Evolutionary conservation across 2,329 filamentous ascomycete species (phyloP), one percentile per base, ranked within the genome.

Genomic region (Aspergillus neotritici): DNA sequence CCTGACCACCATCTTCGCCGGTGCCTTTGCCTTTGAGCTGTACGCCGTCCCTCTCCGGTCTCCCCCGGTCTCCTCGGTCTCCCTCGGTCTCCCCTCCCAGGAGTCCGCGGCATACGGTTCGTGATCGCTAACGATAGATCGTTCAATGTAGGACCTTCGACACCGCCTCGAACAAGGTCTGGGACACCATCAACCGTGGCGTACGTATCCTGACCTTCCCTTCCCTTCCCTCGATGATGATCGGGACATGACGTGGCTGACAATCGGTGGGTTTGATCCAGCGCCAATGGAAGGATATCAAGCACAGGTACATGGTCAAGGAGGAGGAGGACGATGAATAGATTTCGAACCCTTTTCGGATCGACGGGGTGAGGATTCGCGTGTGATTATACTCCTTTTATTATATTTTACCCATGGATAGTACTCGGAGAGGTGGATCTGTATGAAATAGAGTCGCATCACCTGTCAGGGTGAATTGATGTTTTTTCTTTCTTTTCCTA

Each of bases 241-340:
- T 13, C 6, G 9, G 10, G 29, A 29, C 37, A 12, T 30, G 10
- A 8, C 14, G 5, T 40, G 14, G 12, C 37, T 40, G 21, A 28
- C 12, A 21, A 13, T 14, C 11, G 34, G n/a, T 51, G 47, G 30
- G 38, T 14, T 21, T 42, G 12, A 9, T 46, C 58, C 64, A 97
- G 91, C 88, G 91, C 64, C 91, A 96, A 94, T 97, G 93, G 93
- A 96, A 96, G 80, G 93, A 98, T 70, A 96, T 98, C 76, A 91
- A 94, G 75, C 75, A 83, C 70, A 84, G 79, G 72, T 98, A 95
- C 71, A 70, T 94, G 62, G 73, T 86, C 72, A 76, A 77, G 47
- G 62, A 86, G 53, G 82, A 82, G 54, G 79, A 83, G 52, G 82
- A 84, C 47, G 71, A 68, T 33, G 61, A 68, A 51, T 63, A 65